phyloP scores from a whole-genome alignment of 148 eudicot genomes.

The Amaranthus hypochondriacus region DNA sequence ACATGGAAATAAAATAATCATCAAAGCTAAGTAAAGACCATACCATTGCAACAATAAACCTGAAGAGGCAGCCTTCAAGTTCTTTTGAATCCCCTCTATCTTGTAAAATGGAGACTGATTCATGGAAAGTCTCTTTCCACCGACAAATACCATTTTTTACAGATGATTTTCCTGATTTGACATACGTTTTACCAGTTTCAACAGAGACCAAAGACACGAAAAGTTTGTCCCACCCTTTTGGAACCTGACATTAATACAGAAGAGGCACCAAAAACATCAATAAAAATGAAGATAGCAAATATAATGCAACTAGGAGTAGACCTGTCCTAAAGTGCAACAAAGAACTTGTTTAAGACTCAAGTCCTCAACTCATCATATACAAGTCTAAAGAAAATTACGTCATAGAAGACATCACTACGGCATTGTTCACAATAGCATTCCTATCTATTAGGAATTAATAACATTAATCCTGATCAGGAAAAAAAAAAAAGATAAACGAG shows the following conservation, averaged over 20 bases:
- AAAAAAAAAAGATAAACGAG: too few species aligned
- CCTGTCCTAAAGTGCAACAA: too few species aligned
- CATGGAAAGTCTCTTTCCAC: conserved; percentile 59
- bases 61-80: conserved; percentile 35
- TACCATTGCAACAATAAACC: conserved; percentile 65
- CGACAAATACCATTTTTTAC: conserved; percentile 59
- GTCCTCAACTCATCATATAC: too few species aligned
- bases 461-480: too few species aligned
- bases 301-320: neutral
- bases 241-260: conserved; percentile 44
- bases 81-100: conserved; percentile 38
- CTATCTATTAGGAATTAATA: too few species aligned
- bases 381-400: too few species aligned
- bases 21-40: neutral
- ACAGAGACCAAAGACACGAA: conserved; percentile 41
- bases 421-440: too few species aligned
- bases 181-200: conserved; percentile 61
- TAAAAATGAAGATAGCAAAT: neutral
- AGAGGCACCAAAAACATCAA: neutral
- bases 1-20: neutral
- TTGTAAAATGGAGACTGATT: conserved; percentile 42
- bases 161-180: conserved; percentile 48
- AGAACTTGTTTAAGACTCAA: too few species aligned
- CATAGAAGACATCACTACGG: too few species aligned
- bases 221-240: conserved; percentile 86